Evolutionary conservation across 257 asterid species (phyloP), one percentile per base, ranked within the genome.

Genomic region (Nicotiana knightiana): DNA sequence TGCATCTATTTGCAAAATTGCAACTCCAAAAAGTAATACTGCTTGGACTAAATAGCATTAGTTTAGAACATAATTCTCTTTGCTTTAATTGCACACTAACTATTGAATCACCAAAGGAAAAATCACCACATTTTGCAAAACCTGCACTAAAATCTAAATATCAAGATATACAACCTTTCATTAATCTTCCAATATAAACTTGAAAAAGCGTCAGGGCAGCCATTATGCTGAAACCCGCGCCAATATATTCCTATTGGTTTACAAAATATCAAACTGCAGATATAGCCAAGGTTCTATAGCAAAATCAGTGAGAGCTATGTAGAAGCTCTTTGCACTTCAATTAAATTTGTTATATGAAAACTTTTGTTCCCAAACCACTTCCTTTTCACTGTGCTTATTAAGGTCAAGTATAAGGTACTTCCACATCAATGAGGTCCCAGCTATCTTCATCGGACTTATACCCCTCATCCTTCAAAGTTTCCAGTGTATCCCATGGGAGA

Each of bases 381-480:
- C 65, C 65, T 43, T 65, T 53, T 13, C 68, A 78, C 16, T 4
- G 30, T 11, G 67, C 18, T 59, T 6, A 8, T 37, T 77, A 77
- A 39, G 76, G 71, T 89, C 87, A 83, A 67, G 82, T 63, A 86
- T 90, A 90, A 10, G 94, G 94, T 59, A 83, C n/a, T 82, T 89
- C 91, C 24, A 82, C 65, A 32, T 80, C 88, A 7, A 77, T 28
- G 66, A 75, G 73, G 77, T 92, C 94, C 96, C 94, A 92, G 84
- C 87, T 89, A 83, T 92, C 96, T 18, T 90, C 90, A 37, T 86
- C 88, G 9, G 90, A 81, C 33, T 78, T 86, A 9, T 83, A 82
- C 5, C 85, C 83, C 64, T 82, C 82, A 79, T 85, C 83, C 84
- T 84, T 83, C 55, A 80, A 35, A 30, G 48, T 32, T 54, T 85